Evolutionary conservation across 2,329 filamentous ascomycete species (phyloP).

Genomic region (Ophiostoma perfectum): DNA sequence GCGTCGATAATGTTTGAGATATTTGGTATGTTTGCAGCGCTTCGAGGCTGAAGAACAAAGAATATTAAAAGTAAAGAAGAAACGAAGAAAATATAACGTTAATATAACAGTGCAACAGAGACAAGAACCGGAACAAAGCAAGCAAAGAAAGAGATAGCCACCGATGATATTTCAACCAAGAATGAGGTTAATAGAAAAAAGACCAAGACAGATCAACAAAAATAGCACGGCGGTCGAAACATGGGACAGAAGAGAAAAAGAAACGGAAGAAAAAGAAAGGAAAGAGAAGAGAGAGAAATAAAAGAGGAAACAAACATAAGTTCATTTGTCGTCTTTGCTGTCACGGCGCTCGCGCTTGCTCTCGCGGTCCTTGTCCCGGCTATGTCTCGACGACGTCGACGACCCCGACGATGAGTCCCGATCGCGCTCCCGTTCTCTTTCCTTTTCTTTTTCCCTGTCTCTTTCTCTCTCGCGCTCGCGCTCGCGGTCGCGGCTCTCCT

Average conservation of each 20-base stretch:
- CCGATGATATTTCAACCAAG: too few species aligned
- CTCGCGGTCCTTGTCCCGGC: constrained; percentile 6
- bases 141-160: too few species aligned
- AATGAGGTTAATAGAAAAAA: too few species aligned
- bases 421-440: neutral
- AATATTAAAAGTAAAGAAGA: neutral
- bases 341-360: constrained; percentile 3
- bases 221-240: neutral
- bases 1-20: neutral
- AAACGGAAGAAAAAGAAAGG: neutral
- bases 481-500: neutral
- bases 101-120: too few species aligned
- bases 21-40: neutral
- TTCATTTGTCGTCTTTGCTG: neutral
- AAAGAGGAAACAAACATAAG: neutral
- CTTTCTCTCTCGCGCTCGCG: neutral
- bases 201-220: too few species aligned
- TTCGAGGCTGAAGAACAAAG: neutral
- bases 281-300: neutral
- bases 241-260: neutral
- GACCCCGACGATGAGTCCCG: neutral
- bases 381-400: neutral
- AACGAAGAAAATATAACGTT: too few species aligned
- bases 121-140: too few species aligned
- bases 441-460: neutral